Conservation (phyloP, 305 asterid genomes). For the Fraxinus nigra region DNA sequence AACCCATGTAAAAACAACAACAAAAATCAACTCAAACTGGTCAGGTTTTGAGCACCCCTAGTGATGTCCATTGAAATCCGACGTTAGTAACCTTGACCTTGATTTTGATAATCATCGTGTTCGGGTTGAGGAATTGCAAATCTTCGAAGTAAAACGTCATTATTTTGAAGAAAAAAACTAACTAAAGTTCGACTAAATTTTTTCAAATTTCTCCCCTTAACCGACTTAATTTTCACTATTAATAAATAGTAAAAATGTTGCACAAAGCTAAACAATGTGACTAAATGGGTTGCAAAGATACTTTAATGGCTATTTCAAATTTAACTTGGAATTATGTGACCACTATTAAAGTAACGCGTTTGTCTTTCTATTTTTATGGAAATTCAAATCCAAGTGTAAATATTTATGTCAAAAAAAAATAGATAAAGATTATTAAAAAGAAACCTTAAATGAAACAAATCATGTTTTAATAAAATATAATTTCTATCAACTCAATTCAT, state of each 20-base stretch:
- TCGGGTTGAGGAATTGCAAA: neutral
- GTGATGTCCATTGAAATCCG: too few species aligned
- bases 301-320: neutral
- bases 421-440: too few species aligned
- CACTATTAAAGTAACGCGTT: neutral
- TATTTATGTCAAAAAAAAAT: too few species aligned
- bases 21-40: too few species aligned
- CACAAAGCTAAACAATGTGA: neutral
- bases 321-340: neutral
- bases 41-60: too few species aligned
- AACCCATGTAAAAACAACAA: too few species aligned
- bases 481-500: neutral
- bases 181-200: too few species aligned
- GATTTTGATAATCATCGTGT: neutral
- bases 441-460: neutral
- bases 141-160: neutral
- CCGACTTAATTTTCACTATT: neutral
- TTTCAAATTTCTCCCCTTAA: neutral
- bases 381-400: neutral
- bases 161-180: too few species aligned
- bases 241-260: neutral
- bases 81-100: too few species aligned
- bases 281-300: neutral
- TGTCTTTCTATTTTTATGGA: neutral
- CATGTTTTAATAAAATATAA: neutral